Evolutionary conservation across 768 basidiomycete species (phyloP).

Genomic region (Hypsizygus marmoreus): DNA sequence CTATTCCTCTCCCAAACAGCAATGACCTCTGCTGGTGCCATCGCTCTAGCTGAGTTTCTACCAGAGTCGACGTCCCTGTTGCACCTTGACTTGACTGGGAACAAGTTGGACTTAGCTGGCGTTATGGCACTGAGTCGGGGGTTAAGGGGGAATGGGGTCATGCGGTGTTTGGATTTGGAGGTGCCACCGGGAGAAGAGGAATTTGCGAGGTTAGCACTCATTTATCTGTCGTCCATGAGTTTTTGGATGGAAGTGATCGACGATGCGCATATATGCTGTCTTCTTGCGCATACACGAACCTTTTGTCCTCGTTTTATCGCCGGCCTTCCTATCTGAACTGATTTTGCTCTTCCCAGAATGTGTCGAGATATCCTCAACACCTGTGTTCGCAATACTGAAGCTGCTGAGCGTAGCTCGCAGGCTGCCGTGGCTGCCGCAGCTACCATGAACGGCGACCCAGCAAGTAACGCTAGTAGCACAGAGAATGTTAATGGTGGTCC

Average conservation of each 20-base stretch:
- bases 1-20: constrained; percentile 86
- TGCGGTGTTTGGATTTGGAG: constrained; percentile 92
- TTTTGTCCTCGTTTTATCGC: background rate
- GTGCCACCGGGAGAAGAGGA: constrained; percentile 85
- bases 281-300: too few species aligned
- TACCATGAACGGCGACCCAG: too few species aligned
- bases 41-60: constrained; percentile 94
- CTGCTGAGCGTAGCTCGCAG: constrained; percentile 56
- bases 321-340: background rate
- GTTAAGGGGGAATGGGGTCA: constrained; percentile 78
- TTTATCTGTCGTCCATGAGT: constrained; percentile 4
- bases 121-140: constrained; percentile 91
- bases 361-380: constrained; percentile 88
- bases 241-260: too few species aligned
- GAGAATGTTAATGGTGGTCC: background rate
- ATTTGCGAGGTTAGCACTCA: constrained; percentile 59
- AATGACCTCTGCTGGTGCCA: constrained; percentile 83
- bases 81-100: constrained; percentile 89
- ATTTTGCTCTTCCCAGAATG: constrained; percentile 44
- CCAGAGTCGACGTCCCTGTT: constrained; percentile 86
- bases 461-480: constrained; percentile 19
- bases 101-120: constrained; percentile 83
- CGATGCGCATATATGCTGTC: too few species aligned
- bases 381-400: constrained; percentile 93
- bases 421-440: too few species aligned